phyloP scores from a whole-genome alignment of 345 rosid genomes.

The Eutrema japonicum region DNA sequence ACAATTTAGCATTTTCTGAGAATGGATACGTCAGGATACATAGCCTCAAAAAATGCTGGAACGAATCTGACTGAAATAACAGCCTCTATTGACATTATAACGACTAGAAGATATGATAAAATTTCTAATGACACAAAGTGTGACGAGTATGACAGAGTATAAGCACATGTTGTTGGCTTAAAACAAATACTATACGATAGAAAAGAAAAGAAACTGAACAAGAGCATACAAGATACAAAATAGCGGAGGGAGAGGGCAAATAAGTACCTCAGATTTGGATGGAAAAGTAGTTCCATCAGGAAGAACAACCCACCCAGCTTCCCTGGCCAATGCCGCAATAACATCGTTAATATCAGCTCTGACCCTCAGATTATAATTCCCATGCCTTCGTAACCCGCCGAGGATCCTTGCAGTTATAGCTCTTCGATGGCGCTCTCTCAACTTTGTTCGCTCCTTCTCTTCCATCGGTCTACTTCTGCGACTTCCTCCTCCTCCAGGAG shows the following conservation, averaged over 20 bases:
- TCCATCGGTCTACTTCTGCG: slow-evolving; percentile 86
- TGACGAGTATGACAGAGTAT: neutral
- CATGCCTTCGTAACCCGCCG: slow-evolving; percentile 95
- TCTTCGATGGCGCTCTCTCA: slow-evolving; percentile 95
- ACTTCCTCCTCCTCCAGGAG: slow-evolving; percentile 72
- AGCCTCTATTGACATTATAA: slow-evolving; percentile 8
- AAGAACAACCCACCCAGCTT: slow-evolving; percentile 99
- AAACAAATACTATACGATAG: neutral
- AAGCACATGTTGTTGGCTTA: slow-evolving; percentile 13
- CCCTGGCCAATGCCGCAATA: slow-evolving; percentile 97
- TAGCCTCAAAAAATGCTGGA: neutral
- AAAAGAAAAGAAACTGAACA: neutral
- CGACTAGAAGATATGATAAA: too few species aligned
- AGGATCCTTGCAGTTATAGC: slow-evolving; percentile 98
- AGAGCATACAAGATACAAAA: neutral
- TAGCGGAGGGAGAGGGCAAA: neutral
- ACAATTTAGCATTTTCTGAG: slow-evolving; percentile 7
- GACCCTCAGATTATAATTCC: slow-evolving; percentile 96
- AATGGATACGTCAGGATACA: slow-evolving; percentile 1
- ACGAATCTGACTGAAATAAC: neutral
- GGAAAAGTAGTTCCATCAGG: slow-evolving; percentile 99
- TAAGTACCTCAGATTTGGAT: slow-evolving; percentile 84
- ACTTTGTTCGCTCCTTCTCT: slow-evolving; percentile 97
- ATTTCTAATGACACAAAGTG: neutral
- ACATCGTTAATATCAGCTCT: slow-evolving; percentile 99